A percentile compares a stretch with the other conserved stretches of the same genome.
Evolutionary conservation across 176 grass and related monocot genomes (phyloP).

Genomic region (Zea luxurians): DNA sequence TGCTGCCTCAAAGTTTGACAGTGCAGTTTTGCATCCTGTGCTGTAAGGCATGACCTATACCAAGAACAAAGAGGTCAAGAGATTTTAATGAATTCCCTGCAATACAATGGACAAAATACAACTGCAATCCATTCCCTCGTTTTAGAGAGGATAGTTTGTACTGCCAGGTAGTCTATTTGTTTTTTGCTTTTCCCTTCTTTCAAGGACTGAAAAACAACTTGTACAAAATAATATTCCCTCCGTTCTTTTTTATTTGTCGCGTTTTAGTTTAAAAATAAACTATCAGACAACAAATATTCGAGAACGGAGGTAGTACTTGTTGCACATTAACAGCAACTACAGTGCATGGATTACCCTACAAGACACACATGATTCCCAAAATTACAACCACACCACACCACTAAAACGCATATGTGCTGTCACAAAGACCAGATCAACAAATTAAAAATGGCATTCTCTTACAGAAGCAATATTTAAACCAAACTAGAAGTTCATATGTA

Average conservation of each 20-base stretch:
- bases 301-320: neutral
- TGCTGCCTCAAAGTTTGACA: conserved; percentile 91
- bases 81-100: neutral
- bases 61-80: conserved; percentile 39
- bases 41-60: conserved; percentile 98
- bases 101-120: conserved; percentile 1
- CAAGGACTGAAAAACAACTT: neutral
- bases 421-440: neutral
- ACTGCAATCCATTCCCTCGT: neutral
- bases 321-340: neutral
- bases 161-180: neutral
- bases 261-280: too few relatives aligned
- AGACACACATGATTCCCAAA: neutral
- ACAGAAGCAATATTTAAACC: neutral
- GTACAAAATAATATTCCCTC: neutral
- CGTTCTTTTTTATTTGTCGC: too few relatives aligned
- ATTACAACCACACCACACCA: neutral
- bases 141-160: neutral
- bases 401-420: neutral
- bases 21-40: conserved; percentile 89
- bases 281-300: too few relatives aligned
- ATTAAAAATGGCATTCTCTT: neutral
- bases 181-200: neutral
- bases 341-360: neutral
- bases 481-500: neutral